phyloP scores from a whole-genome alignment of 1,284 basidiomycete species.

The Trichosporon sp. region DNA sequence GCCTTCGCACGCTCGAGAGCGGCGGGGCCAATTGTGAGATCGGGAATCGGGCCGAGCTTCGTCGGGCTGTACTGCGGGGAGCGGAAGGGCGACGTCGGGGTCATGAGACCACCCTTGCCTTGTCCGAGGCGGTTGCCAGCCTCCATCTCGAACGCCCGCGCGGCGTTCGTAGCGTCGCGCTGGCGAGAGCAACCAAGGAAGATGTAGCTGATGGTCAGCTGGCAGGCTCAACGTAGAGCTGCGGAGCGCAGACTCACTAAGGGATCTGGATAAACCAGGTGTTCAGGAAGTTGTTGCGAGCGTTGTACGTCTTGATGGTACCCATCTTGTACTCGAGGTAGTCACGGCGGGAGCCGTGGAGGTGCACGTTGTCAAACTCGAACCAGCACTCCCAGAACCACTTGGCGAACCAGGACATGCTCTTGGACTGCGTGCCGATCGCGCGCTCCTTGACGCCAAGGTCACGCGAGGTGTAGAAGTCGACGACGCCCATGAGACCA shows the following conservation, averaged over 20 bases:
- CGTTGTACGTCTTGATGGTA: slow-evolving; percentile 67
- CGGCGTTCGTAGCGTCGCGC: slow-evolving; percentile 58
- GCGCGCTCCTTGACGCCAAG: slow-evolving; percentile 55
- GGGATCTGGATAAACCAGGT: slow-evolving; percentile 64
- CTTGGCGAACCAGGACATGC: slow-evolving; percentile 65
- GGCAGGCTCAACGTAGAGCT: slow-evolving; percentile 34
- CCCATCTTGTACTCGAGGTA: slow-evolving; percentile 79
- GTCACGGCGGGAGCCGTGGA: slow-evolving; percentile 63
- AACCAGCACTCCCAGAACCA: slow-evolving; percentile 83
- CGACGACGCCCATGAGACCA: slow-evolving; percentile 66
- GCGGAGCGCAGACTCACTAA: slow-evolving; percentile 43
- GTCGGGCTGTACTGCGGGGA: slow-evolving; percentile 30
- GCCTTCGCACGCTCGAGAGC: slow-evolving; percentile 28
- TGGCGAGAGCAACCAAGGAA: slow-evolving; percentile 68
- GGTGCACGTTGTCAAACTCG: slow-evolving; percentile 67
- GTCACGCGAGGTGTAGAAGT: slow-evolving; percentile 71
- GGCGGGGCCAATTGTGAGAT: slow-evolving; percentile 43
- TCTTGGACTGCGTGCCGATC: slow-evolving; percentile 63
- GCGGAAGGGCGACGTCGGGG: slow-evolving; percentile 51
- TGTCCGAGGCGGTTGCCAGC: slow-evolving; percentile 61
- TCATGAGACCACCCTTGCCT: slow-evolving; percentile 45
- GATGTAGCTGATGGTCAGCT: slow-evolving; percentile 54
- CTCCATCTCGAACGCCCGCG: slow-evolving; percentile 65
- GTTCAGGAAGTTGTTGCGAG: slow-evolving; percentile 64
- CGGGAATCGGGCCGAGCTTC: slow-evolving; percentile 48